A percentile compares a stretch with the other conserved stretches of the same genome.
These are phyloP conservation scores for Pyrus pyrifolia DNA, from an alignment of 306 rosid genomes.

Conservation along the genomic window DNA sequence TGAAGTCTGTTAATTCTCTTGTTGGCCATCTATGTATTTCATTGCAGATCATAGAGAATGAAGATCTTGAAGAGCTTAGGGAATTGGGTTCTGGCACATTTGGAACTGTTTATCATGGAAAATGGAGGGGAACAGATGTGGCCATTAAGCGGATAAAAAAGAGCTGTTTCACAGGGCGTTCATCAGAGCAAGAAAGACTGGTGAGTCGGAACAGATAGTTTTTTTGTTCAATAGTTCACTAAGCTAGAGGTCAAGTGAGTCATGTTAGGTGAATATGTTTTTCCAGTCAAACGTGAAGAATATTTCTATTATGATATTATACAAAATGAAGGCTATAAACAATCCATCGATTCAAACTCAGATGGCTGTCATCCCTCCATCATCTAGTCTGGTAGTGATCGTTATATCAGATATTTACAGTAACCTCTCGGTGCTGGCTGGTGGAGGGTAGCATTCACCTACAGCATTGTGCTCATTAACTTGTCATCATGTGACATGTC, in stretches of 20 bases:
- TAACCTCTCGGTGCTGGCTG: neutral
- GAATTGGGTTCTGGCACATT: constrained; percentile 84
- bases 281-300: neutral
- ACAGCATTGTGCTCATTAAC: constrained; percentile 1
- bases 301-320: neutral
- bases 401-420: neutral
- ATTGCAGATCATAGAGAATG: constrained; percentile 60
- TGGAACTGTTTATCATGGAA: constrained; percentile 84
- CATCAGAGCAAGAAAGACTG: constrained; percentile 72
- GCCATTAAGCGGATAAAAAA: constrained; percentile 76
- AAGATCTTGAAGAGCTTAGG: constrained; percentile 75
- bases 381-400: neutral
- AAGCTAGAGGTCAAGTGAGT: neutral
- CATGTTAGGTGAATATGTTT: neutral
- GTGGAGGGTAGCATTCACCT: constrained; percentile 1
- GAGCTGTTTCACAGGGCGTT: constrained; percentile 66
- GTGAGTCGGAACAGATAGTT: constrained; percentile 22
- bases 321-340: neutral
- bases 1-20: neutral
- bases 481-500: neutral
- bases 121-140: constrained; percentile 85
- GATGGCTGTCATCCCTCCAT: neutral
- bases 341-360: neutral
- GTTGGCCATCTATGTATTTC: constrained; percentile 12
- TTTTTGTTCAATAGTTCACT: neutral